A percentile compares a stretch with the other conserved stretches of the same genome.
phyloP scores from a whole-genome alignment of 2,329 filamentous ascomycete genomes.

The Torrubiella hemipterigena region DNA sequence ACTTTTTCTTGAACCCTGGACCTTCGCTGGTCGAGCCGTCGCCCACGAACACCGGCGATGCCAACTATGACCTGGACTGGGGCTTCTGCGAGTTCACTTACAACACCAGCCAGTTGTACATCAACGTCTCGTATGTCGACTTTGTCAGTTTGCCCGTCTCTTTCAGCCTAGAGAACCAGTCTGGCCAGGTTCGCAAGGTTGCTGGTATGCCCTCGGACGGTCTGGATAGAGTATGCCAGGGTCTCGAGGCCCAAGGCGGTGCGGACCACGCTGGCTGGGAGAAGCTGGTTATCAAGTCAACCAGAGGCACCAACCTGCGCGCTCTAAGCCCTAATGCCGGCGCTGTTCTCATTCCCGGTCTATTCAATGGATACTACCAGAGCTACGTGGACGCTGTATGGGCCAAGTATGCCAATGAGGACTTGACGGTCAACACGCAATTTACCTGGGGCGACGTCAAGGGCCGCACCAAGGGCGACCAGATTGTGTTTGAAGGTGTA shows the following conservation, averaged over 20 bases:
- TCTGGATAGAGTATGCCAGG: slow-evolving; percentile 30
- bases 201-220: slow-evolving; percentile 35
- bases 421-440: slow-evolving; percentile 43
- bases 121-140: slow-evolving; percentile 65
- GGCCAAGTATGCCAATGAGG: slow-evolving; percentile 29
- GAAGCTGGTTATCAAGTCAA: slow-evolving; percentile 32
- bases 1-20: slow-evolving; percentile 59
- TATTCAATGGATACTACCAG: slow-evolving; percentile 39
- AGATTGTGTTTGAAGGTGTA: slow-evolving; percentile 24
- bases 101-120: slow-evolving; percentile 48
- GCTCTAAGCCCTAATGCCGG: slow-evolving; percentile 42
- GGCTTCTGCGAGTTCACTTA: slow-evolving; percentile 60
- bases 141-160: slow-evolving; percentile 58
- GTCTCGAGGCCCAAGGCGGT: slow-evolving; percentile 31
- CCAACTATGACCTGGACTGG: slow-evolving; percentile 51
- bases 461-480: slow-evolving; percentile 25
- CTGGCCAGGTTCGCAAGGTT: slow-evolving; percentile 31
- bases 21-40: slow-evolving; percentile 66
- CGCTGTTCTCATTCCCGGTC: slow-evolving; percentile 25
- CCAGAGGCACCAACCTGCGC: slow-evolving; percentile 25
- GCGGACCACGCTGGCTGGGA: slow-evolving; percentile 39
- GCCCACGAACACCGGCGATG: slow-evolving; percentile 51
- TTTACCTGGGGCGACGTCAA: slow-evolving; percentile 34
- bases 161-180: slow-evolving; percentile 35
- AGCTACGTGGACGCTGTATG: slow-evolving; percentile 39